Evolutionary conservation across 768 basidiomycete genomes (phyloP), one percentile per base, ranked within the genome.

Genomic region (Boletus reticulatus): DNA sequence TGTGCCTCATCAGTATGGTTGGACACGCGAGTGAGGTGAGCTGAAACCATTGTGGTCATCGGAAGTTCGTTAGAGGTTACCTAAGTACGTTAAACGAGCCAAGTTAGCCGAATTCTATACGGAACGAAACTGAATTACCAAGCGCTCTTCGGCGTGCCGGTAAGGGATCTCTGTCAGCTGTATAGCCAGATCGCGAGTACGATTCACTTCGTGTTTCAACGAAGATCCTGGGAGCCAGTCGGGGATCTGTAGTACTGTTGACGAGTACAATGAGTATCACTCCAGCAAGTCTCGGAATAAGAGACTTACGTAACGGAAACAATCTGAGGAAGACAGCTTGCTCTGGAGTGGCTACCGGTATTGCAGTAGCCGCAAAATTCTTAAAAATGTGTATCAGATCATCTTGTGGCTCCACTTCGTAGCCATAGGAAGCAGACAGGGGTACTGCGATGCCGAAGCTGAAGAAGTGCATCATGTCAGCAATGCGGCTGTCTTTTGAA

Each of bases 201-300:
- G 24, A 11, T 32, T 39, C 14, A 49, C 53, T 16, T 58, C 48
- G 16, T 24, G 48, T 55, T 58, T 58, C 19, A 45, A 29, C 17
- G 27, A 53, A 10, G 47, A 53, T 4, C 51, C 56, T 1, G 27
- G 46, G 27, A 43, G 24, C 66, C 62, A 67, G 10, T 63, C 55
- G 0, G 67, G 68, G 11, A 67, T 10, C 29, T 62, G 32, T 50
- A 63, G 57, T 27, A 69, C 68, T 68, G 13, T 16, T 17, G 16
- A 34, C 32, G 3, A 16, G 32, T 2, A 34, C 32, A 16, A 22
- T 48, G 9, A 12, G 17, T 24, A 37, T 19, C 7, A 12, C 37
- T 24, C 24, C 17, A 11, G 9, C 4, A 10, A 19, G 3, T 19
- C 4, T 41, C 16, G 9, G 17, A 16, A 5, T 8, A 20, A 1